Conservation (phyloP, 2,329 filamentous ascomycete species). For the Ramularia endophylla region DNA sequence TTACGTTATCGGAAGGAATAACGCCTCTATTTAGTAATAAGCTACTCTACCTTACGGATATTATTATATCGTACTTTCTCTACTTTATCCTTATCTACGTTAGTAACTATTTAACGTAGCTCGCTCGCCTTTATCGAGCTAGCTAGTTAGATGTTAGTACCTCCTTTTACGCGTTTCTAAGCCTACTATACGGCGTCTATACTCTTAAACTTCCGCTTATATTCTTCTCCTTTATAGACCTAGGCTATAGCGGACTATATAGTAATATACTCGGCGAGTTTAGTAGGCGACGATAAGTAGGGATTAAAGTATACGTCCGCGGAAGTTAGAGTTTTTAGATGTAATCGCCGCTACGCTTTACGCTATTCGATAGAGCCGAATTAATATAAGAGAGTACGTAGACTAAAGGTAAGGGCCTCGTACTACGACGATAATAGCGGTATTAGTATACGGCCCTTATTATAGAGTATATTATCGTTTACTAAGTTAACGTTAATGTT, state of each 20-base stretch:
- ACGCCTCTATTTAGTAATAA: background rate
- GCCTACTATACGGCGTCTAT: background rate
- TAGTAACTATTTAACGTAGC: background rate
- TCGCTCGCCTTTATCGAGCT: background rate
- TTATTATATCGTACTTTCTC: background rate
- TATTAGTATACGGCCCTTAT: background rate
- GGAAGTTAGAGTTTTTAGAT: background rate
- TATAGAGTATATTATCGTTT: too few relatives aligned
- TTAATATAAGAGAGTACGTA: background rate
- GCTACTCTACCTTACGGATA: background rate
- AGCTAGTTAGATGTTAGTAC: background rate
- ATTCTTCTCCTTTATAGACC: background rate
- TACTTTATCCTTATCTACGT: background rate
- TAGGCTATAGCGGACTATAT: background rate
- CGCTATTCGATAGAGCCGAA: background rate
- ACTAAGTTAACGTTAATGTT: too few relatives aligned
- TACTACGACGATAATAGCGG: background rate
- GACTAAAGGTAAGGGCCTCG: background rate
- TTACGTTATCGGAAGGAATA: background rate
- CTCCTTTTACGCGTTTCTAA: background rate
- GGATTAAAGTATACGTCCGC: too few relatives aligned
- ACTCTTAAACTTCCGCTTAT: background rate
- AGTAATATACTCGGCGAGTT: background rate
- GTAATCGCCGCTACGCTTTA: background rate
- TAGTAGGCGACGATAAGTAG: background rate